These are phyloP conservation scores for Thielaviopsis populi DNA, from an alignment of 2,329 filamentous ascomycete genomes.

Conservation along the genomic window DNA sequence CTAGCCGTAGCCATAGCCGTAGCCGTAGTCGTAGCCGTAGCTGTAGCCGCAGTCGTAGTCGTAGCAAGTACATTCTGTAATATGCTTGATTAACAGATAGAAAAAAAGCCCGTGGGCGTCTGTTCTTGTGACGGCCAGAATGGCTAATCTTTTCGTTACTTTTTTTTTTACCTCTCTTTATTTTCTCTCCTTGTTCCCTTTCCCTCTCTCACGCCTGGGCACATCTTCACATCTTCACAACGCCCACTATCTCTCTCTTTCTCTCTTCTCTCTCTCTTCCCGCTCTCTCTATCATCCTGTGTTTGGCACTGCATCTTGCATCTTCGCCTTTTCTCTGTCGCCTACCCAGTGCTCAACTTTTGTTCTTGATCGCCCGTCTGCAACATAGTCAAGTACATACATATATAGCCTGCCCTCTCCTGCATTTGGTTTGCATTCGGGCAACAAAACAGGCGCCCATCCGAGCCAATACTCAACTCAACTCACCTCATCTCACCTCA, in stretches of 20 bases:
- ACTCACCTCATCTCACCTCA: too few relatives aligned
- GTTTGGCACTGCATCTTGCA: not conserved
- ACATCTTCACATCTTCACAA: not conserved
- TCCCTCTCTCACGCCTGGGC: not conserved
- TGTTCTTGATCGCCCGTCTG: not conserved
- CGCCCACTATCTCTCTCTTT: too few relatives aligned
- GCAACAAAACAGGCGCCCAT: not conserved
- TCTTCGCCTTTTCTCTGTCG: not conserved
- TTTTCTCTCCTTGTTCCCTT: not conserved
- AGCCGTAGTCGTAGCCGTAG: not conserved
- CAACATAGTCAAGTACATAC: too few relatives aligned
- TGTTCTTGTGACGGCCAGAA: not conserved
- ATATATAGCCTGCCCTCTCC: not conserved
- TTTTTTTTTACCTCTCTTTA: not conserved
- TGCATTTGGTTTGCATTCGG: not conserved
- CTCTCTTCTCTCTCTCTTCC: too few relatives aligned
- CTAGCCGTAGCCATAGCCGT: too few relatives aligned
- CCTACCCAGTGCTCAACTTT: not conserved
- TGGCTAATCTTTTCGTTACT: not conserved
- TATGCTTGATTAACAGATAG: not conserved
- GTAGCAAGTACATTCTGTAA: not conserved
- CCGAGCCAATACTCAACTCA: not conserved
- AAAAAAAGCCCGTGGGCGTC: not conserved
- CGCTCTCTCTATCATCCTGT: not conserved
- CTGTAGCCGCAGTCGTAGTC: not conserved